Base-by-base conservation (phyloP, 345 rosid species). In the Pistacia atlantica region DNA sequence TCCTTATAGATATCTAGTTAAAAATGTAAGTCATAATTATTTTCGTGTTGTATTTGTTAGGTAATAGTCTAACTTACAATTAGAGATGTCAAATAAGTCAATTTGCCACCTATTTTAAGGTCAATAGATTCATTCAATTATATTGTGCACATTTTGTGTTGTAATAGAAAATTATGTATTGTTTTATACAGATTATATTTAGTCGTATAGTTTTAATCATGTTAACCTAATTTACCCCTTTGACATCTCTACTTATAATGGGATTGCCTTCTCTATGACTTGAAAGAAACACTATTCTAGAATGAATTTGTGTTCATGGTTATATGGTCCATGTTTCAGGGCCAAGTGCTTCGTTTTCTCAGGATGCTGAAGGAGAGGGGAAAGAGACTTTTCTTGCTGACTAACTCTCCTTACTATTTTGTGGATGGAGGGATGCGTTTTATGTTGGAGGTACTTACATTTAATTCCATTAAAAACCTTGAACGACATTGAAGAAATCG, bases 351-450 rank as follows among this genome's bases (percentile, higher is more conserved):
- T 67, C 82, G 58, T 57, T 92, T 92, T 81, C 89, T 95, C 37
- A 89, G 84, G 80, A 89, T 90, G 90, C 82, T 95, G 35, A 92
- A 79, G 80, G 97, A 93, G 85, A 92, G 90, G 71, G 99, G 98
- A 71, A 95, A 93, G 93, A 95, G 92, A 77, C 93, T 95, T 60
- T 95, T 95, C 74, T 84, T 95, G 88, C 73, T 95, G 84, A 95
- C 98, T 8, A 95, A 93, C 86, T 95, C 99, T 71, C 99, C 99
- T 1, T 93, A 84, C 83, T 89, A 92, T 84, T 95, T 95, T 84
- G 97, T 93, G 45, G 97, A 95, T 87, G 97, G 98, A 25, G 98
- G 98, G 81, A 95, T 95, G 99, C 85, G 83, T 18, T 95, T 78
- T 89, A 88, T 95, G 84, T 80, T 91, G 89, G 97, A 95, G 98